Conservation (phyloP, 805 yeast species). For the Isabelozyma rhagii region DNA sequence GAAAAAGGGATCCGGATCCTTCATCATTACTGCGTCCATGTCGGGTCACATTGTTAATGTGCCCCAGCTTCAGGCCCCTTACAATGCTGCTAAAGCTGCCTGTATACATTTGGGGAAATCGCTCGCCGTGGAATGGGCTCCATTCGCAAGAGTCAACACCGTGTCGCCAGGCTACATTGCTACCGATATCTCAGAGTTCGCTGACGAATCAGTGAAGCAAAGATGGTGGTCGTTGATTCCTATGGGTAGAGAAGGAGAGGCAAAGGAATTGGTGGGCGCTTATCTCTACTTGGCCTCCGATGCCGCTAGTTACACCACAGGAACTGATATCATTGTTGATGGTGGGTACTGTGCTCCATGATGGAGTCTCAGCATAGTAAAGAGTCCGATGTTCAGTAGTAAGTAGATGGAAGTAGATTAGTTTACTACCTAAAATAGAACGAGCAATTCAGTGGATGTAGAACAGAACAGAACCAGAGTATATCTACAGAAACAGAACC, state of each 20-base stretch:
- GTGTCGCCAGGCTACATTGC: conserved; percentile 42
- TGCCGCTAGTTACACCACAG: conserved; percentile 43
- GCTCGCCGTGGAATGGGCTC: conserved; percentile 46
- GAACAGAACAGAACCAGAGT: no score
- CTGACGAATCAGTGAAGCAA: conserved; percentile 25
- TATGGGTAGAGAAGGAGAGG: conserved; percentile 43
- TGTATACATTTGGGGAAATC: conserved; percentile 41
- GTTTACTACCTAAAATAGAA: no score
- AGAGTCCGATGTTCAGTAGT: background rate
- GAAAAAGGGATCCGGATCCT: conserved; percentile 39
- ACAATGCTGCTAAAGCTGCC: conserved; percentile 47
- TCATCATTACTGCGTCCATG: conserved; percentile 45
- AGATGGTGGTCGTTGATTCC: conserved; percentile 42
- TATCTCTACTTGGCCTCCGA: conserved; percentile 43
- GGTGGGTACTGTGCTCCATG: conserved; percentile 43
- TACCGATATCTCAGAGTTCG: conserved; percentile 40
- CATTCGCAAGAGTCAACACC: conserved; percentile 44
- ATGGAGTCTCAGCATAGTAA: background rate
- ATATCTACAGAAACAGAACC: no score
- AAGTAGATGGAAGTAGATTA: background rate
- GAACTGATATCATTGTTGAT: conserved; percentile 43
- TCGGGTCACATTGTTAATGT: conserved; percentile 47
- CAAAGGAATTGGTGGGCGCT: conserved; percentile 46
- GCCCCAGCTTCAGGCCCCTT: conserved; percentile 45
- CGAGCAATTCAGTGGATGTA: no score